Base-by-base conservation (phyloP, 1,284 basidiomycete genomes). In the Tremellales sp. region DNA sequence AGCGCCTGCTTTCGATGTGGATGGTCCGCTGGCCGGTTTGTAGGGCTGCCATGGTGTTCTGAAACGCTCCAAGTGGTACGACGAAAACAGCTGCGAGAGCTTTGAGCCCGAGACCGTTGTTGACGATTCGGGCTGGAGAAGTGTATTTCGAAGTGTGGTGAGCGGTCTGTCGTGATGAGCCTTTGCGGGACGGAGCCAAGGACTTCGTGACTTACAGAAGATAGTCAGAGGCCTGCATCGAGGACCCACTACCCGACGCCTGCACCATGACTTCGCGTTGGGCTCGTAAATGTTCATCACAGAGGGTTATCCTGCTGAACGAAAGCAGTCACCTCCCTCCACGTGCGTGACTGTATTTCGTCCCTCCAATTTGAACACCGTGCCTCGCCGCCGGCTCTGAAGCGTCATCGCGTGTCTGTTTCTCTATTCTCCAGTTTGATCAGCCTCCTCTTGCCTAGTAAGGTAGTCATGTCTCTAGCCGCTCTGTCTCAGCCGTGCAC, bases 71-170 rank as follows among this genome's bases (percentile, higher is more conserved):
- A 64, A 50, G 43, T 70, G 64, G 45, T 52, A 60, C 25, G 49
- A 35, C 1, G 39, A 21, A 13, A 72, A 46, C 8, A 70, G 48
- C 1, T 48, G 31, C 12, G 23, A 41, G 33, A 72, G 60, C 43
- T 62, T 66, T 19, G 57, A 36, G 17, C 57, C 49, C 7, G 62
- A 51, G 29, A 56, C 56, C 21, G 39, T 47, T 25, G 40, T 54
- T 5, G 50, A 50, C 15, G 49, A 39, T 25, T 59, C 50, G 12
- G 68, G 60, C 11, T 58, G 54, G 12, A 60, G 58, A 10, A 71
- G 57, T 6, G 63, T 58, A 53, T 71, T 63, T 29, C 67, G 58
- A 19, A 71, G 55, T 7, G 58, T 62, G 2, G 63, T 63, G 22
- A 71, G 49, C 3, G 68, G 68, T 45, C 68, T 71, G 43, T 4